Conservation (phyloP, 2,329 filamentous ascomycete genomes). For the Phyllosticta citribraziliensis region DNA sequence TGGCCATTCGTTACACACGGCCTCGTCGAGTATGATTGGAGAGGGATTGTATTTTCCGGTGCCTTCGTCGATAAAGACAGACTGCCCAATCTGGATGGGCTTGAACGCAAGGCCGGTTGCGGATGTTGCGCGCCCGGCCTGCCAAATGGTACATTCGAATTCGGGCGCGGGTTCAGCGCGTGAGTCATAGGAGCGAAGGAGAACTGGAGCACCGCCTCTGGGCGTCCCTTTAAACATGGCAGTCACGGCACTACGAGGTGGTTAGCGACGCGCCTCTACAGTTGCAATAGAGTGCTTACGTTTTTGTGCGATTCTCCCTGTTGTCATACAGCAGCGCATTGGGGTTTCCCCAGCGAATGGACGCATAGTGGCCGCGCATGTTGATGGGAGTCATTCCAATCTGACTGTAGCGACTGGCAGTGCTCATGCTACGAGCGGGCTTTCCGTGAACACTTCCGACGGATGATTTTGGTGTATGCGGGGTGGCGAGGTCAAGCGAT, state of each 20-base stretch:
- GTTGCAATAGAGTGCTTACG: slow-evolving; percentile 47
- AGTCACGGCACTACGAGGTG: slow-evolving; percentile 61
- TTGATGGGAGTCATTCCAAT: slow-evolving; percentile 55
- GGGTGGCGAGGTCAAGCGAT: slow-evolving; percentile 32
- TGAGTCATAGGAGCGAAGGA: slow-evolving; percentile 92
- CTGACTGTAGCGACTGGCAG: slow-evolving; percentile 74
- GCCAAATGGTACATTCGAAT: slow-evolving; percentile 92
- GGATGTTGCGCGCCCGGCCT: slow-evolving; percentile 88
- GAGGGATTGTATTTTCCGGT: slow-evolving; percentile 85
- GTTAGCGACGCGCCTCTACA: slow-evolving; percentile 14
- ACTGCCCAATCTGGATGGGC: slow-evolving; percentile 86
- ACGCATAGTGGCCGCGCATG: slow-evolving; percentile 31
- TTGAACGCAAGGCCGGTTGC: slow-evolving; percentile 92
- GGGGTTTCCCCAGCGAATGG: slow-evolving; percentile 63
- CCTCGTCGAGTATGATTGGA: slow-evolving; percentile 78
- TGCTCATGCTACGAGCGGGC: slow-evolving; percentile 57
- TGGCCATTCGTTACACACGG: slow-evolving; percentile 87
- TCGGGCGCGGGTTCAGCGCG: slow-evolving; percentile 83
- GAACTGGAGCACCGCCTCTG: slow-evolving; percentile 55
- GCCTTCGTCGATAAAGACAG: slow-evolving; percentile 88
- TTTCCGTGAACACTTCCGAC: slow-evolving; percentile 19
- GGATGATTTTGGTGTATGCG: slow-evolving; percentile 22
- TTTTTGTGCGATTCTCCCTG: slow-evolving; percentile 78
- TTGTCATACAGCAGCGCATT: slow-evolving; percentile 82
- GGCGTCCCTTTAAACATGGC: slow-evolving; percentile 80